Percentiles rank a stretch among this genome's conserved stretches.
Evolutionary conservation across 2,329 filamentous ascomycete genomes (phyloP).

Genomic region (Aureobasidium sp.): DNA sequence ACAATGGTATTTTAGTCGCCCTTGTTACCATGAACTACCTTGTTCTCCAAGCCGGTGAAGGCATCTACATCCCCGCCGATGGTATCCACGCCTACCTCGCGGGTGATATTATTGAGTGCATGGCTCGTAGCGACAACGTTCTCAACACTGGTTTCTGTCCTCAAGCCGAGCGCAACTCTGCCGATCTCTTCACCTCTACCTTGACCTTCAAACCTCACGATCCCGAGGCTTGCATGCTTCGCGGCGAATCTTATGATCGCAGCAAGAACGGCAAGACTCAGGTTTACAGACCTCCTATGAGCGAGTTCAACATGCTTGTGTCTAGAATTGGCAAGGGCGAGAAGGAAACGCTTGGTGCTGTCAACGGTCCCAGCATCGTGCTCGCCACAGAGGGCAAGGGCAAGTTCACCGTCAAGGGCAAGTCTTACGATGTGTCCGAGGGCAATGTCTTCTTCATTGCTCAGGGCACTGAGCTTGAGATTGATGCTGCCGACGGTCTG

Average conservation of each 20-base stretch:
- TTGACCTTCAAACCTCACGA: slow-evolving; percentile 58
- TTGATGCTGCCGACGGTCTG: slow-evolving; percentile 36
- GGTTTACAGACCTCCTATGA: slow-evolving; percentile 58
- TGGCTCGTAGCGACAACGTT: slow-evolving; percentile 68
- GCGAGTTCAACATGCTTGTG: slow-evolving; percentile 62
- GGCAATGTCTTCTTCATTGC: slow-evolving; percentile 62
- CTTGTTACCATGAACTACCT: slow-evolving; percentile 69
- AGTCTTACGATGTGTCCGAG: slow-evolving; percentile 47
- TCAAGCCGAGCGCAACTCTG: slow-evolving; percentile 52
- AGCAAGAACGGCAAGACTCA: slow-evolving; percentile 53
- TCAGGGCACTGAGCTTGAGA: slow-evolving; percentile 44
- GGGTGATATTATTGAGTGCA: slow-evolving; percentile 70
- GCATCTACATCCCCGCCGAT: slow-evolving; percentile 63
- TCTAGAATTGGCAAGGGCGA: slow-evolving; percentile 50
- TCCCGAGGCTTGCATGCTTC: slow-evolving; percentile 48
- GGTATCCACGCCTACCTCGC: slow-evolving; percentile 66
- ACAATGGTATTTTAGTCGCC: slow-evolving; percentile 61
- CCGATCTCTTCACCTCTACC: slow-evolving; percentile 55
- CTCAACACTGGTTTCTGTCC: slow-evolving; percentile 69
- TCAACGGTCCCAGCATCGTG: slow-evolving; percentile 55
- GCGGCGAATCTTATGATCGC: slow-evolving; percentile 40
- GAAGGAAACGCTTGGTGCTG: slow-evolving; percentile 47
- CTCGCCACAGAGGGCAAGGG: slow-evolving; percentile 55
- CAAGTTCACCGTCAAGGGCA: slow-evolving; percentile 46
- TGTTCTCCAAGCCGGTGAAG: slow-evolving; percentile 55